phyloP scores from a whole-genome alignment of 306 rosid genomes.

The Casuarina cunninghamiana region DNA sequence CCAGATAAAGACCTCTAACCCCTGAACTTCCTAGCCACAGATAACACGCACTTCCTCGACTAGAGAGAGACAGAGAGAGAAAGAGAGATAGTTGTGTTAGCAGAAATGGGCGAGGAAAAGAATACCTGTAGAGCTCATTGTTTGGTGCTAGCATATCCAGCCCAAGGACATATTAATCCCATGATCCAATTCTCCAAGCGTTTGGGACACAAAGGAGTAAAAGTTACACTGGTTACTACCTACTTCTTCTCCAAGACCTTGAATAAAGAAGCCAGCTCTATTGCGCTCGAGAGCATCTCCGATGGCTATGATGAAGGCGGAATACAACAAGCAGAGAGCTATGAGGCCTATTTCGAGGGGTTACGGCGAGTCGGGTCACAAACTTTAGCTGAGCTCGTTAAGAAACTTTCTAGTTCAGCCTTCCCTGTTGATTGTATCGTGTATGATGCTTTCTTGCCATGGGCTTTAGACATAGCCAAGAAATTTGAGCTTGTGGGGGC shows the following conservation, averaged over 20 bases:
- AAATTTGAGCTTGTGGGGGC: slow-evolving; percentile 40
- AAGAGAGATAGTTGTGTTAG: no score
- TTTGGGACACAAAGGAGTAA: slow-evolving; percentile 35
- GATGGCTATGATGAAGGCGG: slow-evolving; percentile 70
- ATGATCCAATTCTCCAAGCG: slow-evolving; percentile 47
- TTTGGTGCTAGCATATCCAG: slow-evolving; percentile 50
- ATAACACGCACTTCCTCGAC: no score
- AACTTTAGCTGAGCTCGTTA: slow-evolving; percentile 42
- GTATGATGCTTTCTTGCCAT: slow-evolving; percentile 50
- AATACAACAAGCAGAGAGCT: slow-evolving; percentile 27
- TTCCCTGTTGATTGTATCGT: slow-evolving; percentile 44
- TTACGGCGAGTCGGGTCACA: slow-evolving; percentile 41
- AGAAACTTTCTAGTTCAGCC: slow-evolving; percentile 24
- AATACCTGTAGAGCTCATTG: slow-evolving; percentile 21
- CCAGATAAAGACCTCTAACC: no score
- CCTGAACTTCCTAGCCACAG: no score
- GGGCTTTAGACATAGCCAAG: slow-evolving; percentile 59
- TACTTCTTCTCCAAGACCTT: slow-evolving; percentile 47
- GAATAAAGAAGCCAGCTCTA: slow-evolving; percentile 22
- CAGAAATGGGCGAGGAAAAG: slow-evolving; percentile 4
- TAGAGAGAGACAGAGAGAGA: no score
- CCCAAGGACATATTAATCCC: slow-evolving; percentile 66
- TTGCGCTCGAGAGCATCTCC: slow-evolving; percentile 48
- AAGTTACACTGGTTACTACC: slow-evolving; percentile 49
- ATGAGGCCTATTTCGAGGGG: slow-evolving; percentile 37